Evolutionary conservation across 345 rosid species (phyloP).

Genomic region (Citrus hindsii): DNA sequence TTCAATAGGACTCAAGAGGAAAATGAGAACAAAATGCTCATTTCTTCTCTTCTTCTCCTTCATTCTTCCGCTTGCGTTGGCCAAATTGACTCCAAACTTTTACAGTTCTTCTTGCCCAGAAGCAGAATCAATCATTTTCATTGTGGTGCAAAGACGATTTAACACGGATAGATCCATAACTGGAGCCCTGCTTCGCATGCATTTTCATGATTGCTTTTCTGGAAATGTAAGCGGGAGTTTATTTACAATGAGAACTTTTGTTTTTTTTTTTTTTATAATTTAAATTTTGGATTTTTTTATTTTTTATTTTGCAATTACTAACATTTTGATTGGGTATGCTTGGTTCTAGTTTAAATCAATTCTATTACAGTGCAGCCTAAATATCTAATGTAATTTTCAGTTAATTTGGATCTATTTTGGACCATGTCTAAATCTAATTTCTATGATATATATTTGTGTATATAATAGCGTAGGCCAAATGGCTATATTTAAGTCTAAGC

Average conservation of each 20-base stretch:
- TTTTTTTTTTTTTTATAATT: too few species aligned
- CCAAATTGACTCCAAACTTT: slow-evolving; percentile 49
- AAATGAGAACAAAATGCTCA: slow-evolving; percentile 6
- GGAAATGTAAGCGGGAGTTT: too few species aligned
- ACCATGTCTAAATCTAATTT: too few species aligned
- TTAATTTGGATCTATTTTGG: too few species aligned
- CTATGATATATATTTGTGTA: too few species aligned
- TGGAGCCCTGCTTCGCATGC: slow-evolving; percentile 81
- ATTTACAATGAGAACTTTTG: too few species aligned
- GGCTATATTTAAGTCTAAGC: too few species aligned
- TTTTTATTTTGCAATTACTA: not conserved
- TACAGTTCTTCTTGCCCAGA: slow-evolving; percentile 54
- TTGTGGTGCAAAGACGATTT: slow-evolving; percentile 39
- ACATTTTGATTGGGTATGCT: not conserved
- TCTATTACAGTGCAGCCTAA: too few species aligned
- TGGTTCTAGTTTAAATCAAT: too few species aligned
- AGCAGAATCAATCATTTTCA: slow-evolving; percentile 54
- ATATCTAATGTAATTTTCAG: too few species aligned
- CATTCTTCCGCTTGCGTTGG: slow-evolving; percentile 35
- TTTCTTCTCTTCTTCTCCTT: slow-evolving; percentile 21
- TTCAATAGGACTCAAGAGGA: not conserved
- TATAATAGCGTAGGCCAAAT: too few species aligned
- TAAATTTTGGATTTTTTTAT: not conserved
- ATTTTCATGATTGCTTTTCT: slow-evolving; percentile 83
- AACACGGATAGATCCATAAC: slow-evolving; percentile 38